Evolutionary conservation across 805 yeast species (phyloP).

Genomic region (Yarrowia phangngaensis): DNA sequence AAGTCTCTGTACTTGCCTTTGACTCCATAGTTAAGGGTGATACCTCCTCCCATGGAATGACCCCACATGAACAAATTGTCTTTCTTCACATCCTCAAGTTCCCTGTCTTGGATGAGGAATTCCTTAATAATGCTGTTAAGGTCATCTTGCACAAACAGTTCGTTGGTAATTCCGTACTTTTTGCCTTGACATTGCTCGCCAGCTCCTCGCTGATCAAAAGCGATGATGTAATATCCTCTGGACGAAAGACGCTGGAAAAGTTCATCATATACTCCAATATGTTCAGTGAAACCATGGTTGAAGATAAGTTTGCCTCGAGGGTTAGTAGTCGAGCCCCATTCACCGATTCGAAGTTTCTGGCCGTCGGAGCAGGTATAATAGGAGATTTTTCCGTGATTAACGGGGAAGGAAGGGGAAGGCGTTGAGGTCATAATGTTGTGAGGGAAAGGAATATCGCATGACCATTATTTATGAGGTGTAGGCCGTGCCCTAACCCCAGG

Average conservation of each 20-base stretch:
- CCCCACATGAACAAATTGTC: conserved; percentile 38
- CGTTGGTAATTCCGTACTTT: conserved; percentile 39
- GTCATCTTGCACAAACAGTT: conserved; percentile 37
- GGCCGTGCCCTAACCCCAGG: no score
- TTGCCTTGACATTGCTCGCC: conserved; percentile 39
- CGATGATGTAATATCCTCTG: conserved; percentile 40
- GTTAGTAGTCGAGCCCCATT: conserved; percentile 10
- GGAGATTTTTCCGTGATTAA: conserved; percentile 6
- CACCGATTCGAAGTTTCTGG: conserved; percentile 22
- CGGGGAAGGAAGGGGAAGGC: no score
- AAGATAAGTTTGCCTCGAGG: conserved; percentile 37
- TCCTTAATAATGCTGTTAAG: conserved; percentile 36
- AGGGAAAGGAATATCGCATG: no score
- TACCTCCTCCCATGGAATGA: conserved; percentile 44
- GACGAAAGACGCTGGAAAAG: conserved; percentile 36
- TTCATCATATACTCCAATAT: conserved; percentile 36
- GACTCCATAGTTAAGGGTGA: conserved; percentile 39
- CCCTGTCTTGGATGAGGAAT: conserved; percentile 10
- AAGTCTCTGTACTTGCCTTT: conserved; percentile 38
- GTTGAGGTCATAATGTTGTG: no score
- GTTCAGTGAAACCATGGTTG: conserved; percentile 43
- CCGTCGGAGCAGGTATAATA: conserved; percentile 25
- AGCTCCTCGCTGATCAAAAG: conserved; percentile 43
- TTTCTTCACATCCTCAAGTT: conserved; percentile 13
- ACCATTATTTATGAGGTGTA: no score